Base-by-base conservation (phyloP, 805 yeast species). In the Yamadazyma phyllophila region DNA sequence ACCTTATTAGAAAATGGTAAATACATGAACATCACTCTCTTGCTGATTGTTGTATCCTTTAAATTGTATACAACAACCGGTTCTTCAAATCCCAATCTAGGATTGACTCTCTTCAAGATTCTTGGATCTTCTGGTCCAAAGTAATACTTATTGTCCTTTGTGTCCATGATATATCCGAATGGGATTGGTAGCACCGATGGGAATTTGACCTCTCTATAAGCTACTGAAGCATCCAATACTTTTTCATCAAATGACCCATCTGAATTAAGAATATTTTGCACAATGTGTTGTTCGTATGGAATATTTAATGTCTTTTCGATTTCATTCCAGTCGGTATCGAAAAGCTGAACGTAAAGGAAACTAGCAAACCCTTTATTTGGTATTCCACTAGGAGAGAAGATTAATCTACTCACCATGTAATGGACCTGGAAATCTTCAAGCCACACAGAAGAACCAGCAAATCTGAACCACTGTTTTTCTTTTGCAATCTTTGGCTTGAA, bases 71-170 rank as follows among this genome's bases (percentile, higher is more conserved):
- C 51, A 26, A 60, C 44, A 1, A 59, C 31, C 3, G 63, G 63
- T 33, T 57, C 63, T 44, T 59, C 67, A 35, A 40, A 56, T 5
- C 73, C 73, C 15, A 58, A 59, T 26, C 55, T 57, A 8, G 53
- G 50, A 47, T 66, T 64, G 27, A 51, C 54, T 11, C 66, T 60
- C 27, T 68, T 50, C 6, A 74, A 51, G 30, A 77, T 59, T 20
- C 80, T 61, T 2, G 82, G 79, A 54, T 77, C 81, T 56, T 77
- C 80, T 1, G 82, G 78, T 8, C 61, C 61, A 49, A 34, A 55
- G 36, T 39, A 55, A 30, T 41, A 51, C 48, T 47, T 53, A 41
- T 41, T 37, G 26, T 45, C 40, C 12, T 26, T 40, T 13, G 47
- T 46, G 13, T 44, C 14, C 39, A 50, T n/a, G 7, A 31, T 7